Percentiles rank a stretch among this genome's conserved stretches.
Evolutionary conservation across 2,329 filamentous ascomycete species (phyloP).

Genomic region (Cyanodermella asteris): DNA sequence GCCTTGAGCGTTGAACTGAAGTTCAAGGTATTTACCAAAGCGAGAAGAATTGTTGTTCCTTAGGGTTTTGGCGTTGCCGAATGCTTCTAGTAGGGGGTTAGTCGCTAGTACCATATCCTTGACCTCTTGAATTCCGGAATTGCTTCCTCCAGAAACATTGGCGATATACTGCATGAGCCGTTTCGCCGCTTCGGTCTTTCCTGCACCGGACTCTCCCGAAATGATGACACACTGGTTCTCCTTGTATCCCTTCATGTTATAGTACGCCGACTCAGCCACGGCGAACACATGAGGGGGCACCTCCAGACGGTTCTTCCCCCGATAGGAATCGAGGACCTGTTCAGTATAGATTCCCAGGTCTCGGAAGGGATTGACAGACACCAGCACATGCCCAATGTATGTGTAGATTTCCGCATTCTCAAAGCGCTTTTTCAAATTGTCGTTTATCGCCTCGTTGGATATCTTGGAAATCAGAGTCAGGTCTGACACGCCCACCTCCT

Average conservation of each 20-base stretch:
- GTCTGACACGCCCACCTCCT: constrained; percentile 96
- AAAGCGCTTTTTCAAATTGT: constrained; percentile 95
- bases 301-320: constrained; percentile 90
- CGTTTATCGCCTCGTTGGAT: constrained; percentile 97
- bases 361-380: constrained; percentile 94
- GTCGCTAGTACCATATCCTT: constrained; percentile 99
- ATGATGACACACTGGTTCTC: constrained; percentile 99
- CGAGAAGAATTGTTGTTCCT: constrained; percentile 97
- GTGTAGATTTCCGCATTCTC: constrained; percentile 97
- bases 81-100: constrained; percentile 89
- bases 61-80: constrained; percentile 93
- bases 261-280: constrained; percentile 88
- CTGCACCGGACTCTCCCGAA: constrained; percentile 90
- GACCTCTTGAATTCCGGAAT: constrained; percentile 80
- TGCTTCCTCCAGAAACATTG: constrained; percentile 69
- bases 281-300: constrained; percentile 88
- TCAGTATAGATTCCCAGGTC: constrained; percentile 98
- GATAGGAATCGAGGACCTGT: constrained; percentile 76
- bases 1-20: constrained; percentile 79
- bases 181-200: constrained; percentile 97
- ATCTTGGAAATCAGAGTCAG: constrained; percentile 95
- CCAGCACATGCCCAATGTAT: constrained; percentile 97
- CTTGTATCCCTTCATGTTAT: constrained; percentile 99
- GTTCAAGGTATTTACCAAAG: constrained; percentile 94
- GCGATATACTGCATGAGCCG: constrained; percentile 99